Evolutionary conservation across 306 rosid genomes (phyloP), one percentile per base, ranked within the genome.

Genomic region (Acacia acuminata): DNA sequence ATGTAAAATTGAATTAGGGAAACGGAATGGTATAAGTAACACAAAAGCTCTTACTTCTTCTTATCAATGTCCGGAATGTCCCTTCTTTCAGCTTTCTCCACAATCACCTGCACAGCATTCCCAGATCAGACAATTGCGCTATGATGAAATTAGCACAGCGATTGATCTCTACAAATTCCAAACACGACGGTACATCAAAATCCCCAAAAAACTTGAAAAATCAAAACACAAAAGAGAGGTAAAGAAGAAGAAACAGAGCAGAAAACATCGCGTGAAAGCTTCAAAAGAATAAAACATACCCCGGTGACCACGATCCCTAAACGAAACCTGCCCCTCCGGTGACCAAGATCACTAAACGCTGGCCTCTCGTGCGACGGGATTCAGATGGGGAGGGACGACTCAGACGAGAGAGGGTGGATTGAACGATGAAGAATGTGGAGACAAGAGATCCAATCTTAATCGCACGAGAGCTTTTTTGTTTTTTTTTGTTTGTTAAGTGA

Each of bases 61-160:
- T 95, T 93, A 87, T 92, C 98, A 67, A 95, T 92, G 84, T 93
- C 96, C 4, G 97, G 91, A 78, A 95, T 84, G 82, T 93, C 93
- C 81, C 94, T 90, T 84, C 86, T 92, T 67, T 84, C 94, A 65
- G 94, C 98, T 90, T 92, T 95, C 93, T 95, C 99, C 87, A 95
- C 98, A 85, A 95, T 90, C 85, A 95, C 98, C 97, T 94, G 88
- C 76, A 84, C 47, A 58, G 4, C 47, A 84, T 44, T 44, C 10
- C 60, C 80, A 82, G 34, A 73, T 82, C 69, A 51, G 78, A 82
- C 22, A 86, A 53, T 20, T 44, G 13, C 19, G 91, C 89, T 98
- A 95, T 95, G 91, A 84, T 79, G 82, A 82, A 86, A 79, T 79
- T 66, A 73, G 69, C 48, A 77, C 71, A 13, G 40, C 60, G 65